Evolutionary conservation across 2,329 filamentous ascomycete species (phyloP).

Genomic region (Colletotrichum paranaense): DNA sequence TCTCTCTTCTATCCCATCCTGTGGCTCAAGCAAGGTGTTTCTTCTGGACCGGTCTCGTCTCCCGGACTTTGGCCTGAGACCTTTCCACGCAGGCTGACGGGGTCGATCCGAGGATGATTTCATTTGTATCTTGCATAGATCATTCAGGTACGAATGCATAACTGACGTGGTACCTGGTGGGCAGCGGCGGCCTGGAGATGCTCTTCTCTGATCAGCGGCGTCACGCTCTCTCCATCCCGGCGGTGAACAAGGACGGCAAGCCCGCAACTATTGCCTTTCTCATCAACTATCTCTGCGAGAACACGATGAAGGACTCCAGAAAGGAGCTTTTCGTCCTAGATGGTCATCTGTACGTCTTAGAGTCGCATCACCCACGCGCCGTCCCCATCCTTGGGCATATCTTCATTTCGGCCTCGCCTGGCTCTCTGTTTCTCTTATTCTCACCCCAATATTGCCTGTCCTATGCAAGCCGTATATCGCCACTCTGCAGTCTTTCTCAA

Average conservation of each 20-base stretch:
- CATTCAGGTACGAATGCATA: slow-evolving; percentile 6
- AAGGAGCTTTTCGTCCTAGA: slow-evolving; percentile 93
- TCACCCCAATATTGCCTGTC: slow-evolving; percentile 16
- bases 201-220: slow-evolving; percentile 87
- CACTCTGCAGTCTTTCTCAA: slow-evolving; percentile 3
- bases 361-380: slow-evolving; percentile 27
- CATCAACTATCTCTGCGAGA: slow-evolving; percentile 81
- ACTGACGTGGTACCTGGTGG: slow-evolving; percentile 19
- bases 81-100: not conserved
- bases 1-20: not conserved
- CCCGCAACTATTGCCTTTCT: slow-evolving; percentile 79
- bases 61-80: not conserved
- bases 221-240: slow-evolving; percentile 77
- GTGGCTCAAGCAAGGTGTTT: not conserved
- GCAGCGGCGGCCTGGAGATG: slow-evolving; percentile 90
- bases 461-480: slow-evolving; percentile 20
- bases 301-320: slow-evolving; percentile 86
- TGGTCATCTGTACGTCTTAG: slow-evolving; percentile 79
- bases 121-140: slow-evolving; percentile 11
- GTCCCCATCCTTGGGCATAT: slow-evolving; percentile 25
- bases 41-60: slow-evolving; percentile 3
- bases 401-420: slow-evolving; percentile 16
- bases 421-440: slow-evolving; percentile 33
- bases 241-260: slow-evolving; percentile 66
- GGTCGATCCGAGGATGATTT: not conserved